Conservation (phyloP, 345 rosid species). For the Acer campestre region DNA sequence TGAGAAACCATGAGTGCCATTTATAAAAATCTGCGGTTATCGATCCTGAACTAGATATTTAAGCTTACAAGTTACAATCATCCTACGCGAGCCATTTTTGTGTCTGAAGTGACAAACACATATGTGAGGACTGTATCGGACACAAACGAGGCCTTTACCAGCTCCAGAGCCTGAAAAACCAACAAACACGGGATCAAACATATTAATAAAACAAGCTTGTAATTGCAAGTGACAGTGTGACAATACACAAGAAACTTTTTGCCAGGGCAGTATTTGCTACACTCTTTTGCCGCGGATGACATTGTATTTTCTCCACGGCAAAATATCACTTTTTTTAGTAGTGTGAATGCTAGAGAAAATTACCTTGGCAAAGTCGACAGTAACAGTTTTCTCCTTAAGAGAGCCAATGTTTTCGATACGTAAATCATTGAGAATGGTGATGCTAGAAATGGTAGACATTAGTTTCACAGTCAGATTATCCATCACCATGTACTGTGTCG, state of each 20-base stretch:
- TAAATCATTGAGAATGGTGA: not conserved
- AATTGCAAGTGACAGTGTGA: too few species aligned
- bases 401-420: not conserved
- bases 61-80: too few species aligned
- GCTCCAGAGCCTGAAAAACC: conserved; percentile 7
- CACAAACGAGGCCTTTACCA: not conserved
- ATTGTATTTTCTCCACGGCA: too few species aligned
- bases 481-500: conserved; percentile 18
- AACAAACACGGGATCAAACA: not conserved
- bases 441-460: conserved; percentile 15
- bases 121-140: not conserved
- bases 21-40: too few species aligned
- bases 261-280: too few species aligned
- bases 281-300: too few species aligned
- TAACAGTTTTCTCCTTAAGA: conserved; percentile 20
- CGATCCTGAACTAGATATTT: too few species aligned
- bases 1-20: too few species aligned
- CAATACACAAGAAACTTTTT: too few species aligned
- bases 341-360: not conserved
- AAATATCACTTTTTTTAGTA: too few species aligned
- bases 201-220: too few species aligned
- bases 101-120: not conserved
- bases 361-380: conserved; percentile 2
- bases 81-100: not conserved
- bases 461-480: conserved; percentile 20